Evolutionary conservation across 352 stramenopile species (phyloP).

Genomic region (Phytophthora melonis): DNA sequence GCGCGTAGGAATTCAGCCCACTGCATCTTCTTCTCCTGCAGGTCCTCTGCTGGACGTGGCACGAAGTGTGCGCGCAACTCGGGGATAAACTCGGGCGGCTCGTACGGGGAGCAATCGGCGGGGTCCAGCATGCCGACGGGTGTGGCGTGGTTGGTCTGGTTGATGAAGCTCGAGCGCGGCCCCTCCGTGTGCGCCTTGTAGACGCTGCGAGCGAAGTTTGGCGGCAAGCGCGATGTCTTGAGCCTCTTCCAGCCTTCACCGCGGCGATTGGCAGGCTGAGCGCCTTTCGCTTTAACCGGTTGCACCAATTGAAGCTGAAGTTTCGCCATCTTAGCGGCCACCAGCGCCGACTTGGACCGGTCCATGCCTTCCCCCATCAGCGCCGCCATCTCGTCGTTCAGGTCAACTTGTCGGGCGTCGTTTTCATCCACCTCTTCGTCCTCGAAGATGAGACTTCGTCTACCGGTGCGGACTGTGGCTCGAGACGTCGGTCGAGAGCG

Average conservation of each 20-base stretch:
- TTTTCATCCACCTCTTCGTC: conserved; percentile 27
- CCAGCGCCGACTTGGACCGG: conserved; percentile 53
- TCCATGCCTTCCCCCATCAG: conserved; percentile 62
- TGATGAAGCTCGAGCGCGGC: conserved; percentile 69
- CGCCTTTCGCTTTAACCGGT: background rate
- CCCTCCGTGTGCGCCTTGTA: conserved; percentile 65
- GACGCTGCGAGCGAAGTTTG: conserved; percentile 69
- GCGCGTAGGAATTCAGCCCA: conserved; percentile 49
- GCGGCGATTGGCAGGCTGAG: conserved; percentile 28
- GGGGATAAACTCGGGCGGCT: conserved; percentile 65
- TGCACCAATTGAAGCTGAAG: conserved; percentile 51
- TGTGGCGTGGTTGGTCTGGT: conserved; percentile 69
- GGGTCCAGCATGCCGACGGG: conserved; percentile 80
- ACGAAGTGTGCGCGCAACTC: conserved; percentile 72
- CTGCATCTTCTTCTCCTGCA: conserved; percentile 70
- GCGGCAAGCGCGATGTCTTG: conserved; percentile 59
- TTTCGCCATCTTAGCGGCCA: conserved; percentile 68
- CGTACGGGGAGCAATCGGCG: conserved; percentile 64
- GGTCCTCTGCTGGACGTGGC: conserved; percentile 55
- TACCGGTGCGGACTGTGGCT: conserved; percentile 17
- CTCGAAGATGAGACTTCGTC: conserved; percentile 21
- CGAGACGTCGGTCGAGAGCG: conserved; percentile 30
- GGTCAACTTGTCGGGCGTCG: conserved; percentile 37
- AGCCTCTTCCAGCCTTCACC: conserved; percentile 84
- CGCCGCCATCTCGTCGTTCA: conserved; percentile 54